A percentile compares a stretch with the other conserved stretches of the same genome.
phyloP scores from a whole-genome alignment of 768 basidiomycete genomes.

The Boletus barrowsii region DNA sequence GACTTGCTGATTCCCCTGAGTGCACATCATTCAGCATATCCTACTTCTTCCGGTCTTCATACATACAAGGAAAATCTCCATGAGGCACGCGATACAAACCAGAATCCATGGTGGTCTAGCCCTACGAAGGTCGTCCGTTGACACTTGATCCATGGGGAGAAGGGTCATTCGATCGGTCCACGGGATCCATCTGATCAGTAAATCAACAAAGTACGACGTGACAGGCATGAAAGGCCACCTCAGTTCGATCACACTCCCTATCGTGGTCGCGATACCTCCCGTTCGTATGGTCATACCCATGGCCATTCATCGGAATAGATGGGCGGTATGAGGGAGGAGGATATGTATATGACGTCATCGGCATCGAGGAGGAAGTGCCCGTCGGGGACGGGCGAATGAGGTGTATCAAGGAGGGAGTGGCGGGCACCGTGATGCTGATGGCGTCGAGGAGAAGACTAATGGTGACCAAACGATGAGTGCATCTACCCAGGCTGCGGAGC shows the following conservation, averaged over 20 bases:
- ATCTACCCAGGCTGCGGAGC: neutral
- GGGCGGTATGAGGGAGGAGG: constrained; percentile 6
- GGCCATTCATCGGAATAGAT: constrained; percentile 22
- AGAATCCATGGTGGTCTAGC: neutral
- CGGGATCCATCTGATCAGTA: constrained; percentile 7
- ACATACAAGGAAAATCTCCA: neutral
- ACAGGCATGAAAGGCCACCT: constrained; percentile 8
- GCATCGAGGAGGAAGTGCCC: constrained; percentile 15
- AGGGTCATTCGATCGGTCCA: constrained; percentile 18
- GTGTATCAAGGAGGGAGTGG: constrained; percentile 31
- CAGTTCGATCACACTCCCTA: constrained; percentile 22
- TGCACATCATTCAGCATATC: neutral
- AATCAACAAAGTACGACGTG: neutral
- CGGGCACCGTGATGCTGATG: constrained; percentile 32
- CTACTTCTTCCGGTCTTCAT: neutral
- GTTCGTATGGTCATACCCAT: constrained; percentile 22
- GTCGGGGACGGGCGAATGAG: constrained; percentile 26
- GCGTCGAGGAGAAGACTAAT: constrained; percentile 32
- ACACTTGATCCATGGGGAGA: constrained; percentile 20
- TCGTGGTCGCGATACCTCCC: constrained; percentile 28
- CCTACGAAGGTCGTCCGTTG: constrained; percentile 25
- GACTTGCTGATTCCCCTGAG: neutral
- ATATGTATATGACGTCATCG: constrained; percentile 18
- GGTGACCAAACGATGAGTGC: neutral
- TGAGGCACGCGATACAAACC: neutral